These are phyloP conservation scores for Clitoria ternatea DNA, from an alignment of 306 rosid species.

Conservation along the genomic window DNA sequence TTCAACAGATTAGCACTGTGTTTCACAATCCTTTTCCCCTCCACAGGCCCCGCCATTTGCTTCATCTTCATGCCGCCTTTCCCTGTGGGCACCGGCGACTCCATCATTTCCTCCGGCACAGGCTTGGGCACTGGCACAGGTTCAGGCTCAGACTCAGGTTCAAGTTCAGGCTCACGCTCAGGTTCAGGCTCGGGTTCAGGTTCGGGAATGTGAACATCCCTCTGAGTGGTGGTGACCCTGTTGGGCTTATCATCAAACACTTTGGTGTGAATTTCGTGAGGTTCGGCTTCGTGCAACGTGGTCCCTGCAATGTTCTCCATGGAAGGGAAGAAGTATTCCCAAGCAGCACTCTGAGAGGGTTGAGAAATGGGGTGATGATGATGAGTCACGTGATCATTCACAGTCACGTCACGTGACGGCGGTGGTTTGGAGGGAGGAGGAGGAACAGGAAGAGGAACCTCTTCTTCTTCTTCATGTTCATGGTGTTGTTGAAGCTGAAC, in stretches of 20 bases:
- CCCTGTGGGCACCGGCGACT: constrained; percentile 22
- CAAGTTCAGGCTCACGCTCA: neutral
- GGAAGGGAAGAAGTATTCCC: constrained; percentile 57
- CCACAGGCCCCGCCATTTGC: constrained; percentile 35
- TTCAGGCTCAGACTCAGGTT: neutral
- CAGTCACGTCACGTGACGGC: constrained; percentile 23
- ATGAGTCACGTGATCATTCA: constrained; percentile 26
- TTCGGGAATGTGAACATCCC: constrained; percentile 1
- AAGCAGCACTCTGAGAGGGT: constrained; percentile 37
- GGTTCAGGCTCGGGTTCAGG: neutral
- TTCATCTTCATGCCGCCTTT: constrained; percentile 38
- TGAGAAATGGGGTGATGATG: constrained; percentile 24
- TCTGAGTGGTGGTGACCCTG: constrained; percentile 21
- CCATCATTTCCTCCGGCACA: constrained; percentile 27
- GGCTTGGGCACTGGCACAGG: neutral
- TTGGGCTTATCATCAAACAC: constrained; percentile 35
- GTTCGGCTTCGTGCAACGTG: constrained; percentile 43
- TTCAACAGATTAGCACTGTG: constrained; percentile 32
- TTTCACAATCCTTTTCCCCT: constrained; percentile 49
- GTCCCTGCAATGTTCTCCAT: constrained; percentile 52
- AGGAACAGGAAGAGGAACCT: constrained; percentile 35
- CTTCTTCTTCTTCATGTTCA: constrained; percentile 36
- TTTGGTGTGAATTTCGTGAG: constrained; percentile 39
- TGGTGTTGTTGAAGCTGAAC: too few relatives aligned
- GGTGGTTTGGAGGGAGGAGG: constrained; percentile 27